phyloP scores from a whole-genome alignment of 345 rosid genomes.

The Eucalyptus guilfoylei region DNA sequence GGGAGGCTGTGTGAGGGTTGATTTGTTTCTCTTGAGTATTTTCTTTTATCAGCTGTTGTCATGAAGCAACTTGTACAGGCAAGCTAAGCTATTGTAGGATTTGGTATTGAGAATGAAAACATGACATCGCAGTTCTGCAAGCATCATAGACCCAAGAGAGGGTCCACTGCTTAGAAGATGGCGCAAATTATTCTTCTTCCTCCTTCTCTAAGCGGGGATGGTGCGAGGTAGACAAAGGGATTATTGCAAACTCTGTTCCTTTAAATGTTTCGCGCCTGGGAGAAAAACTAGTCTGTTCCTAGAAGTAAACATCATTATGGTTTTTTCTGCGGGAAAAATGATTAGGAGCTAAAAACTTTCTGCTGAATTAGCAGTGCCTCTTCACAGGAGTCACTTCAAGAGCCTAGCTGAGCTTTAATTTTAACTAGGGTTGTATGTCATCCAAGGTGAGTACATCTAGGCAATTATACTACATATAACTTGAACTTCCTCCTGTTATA shows the following conservation, averaged over 20 bases:
- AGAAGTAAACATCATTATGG: neutral
- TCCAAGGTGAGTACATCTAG: neutral
- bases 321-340: neutral
- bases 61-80: conserved; percentile 27
- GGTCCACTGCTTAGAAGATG: neutral
- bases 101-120: neutral
- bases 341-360: neutral
- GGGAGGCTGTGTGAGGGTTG: conserved; percentile 7
- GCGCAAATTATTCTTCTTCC: neutral
- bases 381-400: neutral
- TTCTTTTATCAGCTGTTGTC: conserved; percentile 4
- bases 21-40: conserved; percentile 12
- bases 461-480: neutral
- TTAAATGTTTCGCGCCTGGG: neutral
- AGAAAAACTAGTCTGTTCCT: neutral
- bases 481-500: neutral
- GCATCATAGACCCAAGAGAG: neutral
- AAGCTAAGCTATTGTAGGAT: neutral
- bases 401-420: neutral
- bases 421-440: neutral
- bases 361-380: neutral
- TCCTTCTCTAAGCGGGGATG: neutral
- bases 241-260: neutral
- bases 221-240: neutral
- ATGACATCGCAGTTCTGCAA: neutral